Evolutionary conservation across 2,329 filamentous ascomycete genomes (phyloP), one percentile per base, ranked within the genome.

Genomic region (Blastomyces emzantsi): DNA sequence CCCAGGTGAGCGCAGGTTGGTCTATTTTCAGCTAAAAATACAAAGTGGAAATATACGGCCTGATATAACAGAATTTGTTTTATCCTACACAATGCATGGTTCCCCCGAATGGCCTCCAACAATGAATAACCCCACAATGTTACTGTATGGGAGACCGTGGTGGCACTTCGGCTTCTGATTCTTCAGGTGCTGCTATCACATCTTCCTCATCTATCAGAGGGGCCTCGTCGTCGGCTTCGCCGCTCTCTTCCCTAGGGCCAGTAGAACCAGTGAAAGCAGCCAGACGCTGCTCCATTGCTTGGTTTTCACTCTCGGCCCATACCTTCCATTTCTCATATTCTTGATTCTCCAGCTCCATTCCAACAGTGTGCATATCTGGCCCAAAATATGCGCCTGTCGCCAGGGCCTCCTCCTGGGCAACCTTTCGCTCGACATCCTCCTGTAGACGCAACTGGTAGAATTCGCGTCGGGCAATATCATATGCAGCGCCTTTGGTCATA

Each of bases 351-450:
- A 96, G 81, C 66, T 87, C 80, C 85, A 94, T 90, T 68, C 90
- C 87, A 63, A 96, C 81, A 65, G 96, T 87, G 61, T 92, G 74
- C 65, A 84, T 82, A 52, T 85, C 82, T 76, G 88, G 89, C 74
- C 91, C 91, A 74, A 97, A 97, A 81, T 91, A 91, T 60, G 92
- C 92, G 62, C 94, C 94, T 6, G 89, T 88, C 70, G 89, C 85
- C 67, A 87, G 81, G 36, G 94, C 93, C 77, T 99, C 94, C 78
- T 99, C 94, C 60, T 86, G 82, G 8, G 93, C 90, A 65, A 99
- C 83, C 69, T 92, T 87, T 69, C 85, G 83, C 78, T 93, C 87
- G 58, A 96, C 84, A 68, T 97, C 92, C 70, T 95, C 87, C 65
- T 86, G 81, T 70, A 96, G 88, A 64, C 94, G 88, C 67, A 93